Percentiles rank a stretch among this genome's conserved stretches.
These are phyloP conservation scores for Neurospora terricola DNA, from an alignment of 495 filamentous ascomycete species.

Conservation along the genomic window DNA sequence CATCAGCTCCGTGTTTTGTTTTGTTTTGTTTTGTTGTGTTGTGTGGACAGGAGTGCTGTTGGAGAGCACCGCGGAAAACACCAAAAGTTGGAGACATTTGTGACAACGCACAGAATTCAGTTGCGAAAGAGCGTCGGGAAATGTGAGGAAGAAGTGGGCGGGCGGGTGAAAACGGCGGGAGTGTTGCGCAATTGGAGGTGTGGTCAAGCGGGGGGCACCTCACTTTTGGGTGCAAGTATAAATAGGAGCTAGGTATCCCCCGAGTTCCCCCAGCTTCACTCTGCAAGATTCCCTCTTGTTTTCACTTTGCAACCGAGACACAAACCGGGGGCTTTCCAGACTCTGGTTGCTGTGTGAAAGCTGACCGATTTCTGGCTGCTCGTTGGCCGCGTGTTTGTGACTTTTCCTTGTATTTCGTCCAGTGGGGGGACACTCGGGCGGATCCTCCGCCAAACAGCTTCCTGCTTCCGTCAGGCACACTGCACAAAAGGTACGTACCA, in stretches of 20 bases:
- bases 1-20: not conserved
- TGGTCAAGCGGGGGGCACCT: not conserved
- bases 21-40: not conserved
- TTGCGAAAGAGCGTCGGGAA: not conserved
- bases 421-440: not conserved
- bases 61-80: not conserved
- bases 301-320: not conserved
- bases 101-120: not conserved
- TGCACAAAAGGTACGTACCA: not conserved
- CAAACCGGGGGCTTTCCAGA: not conserved
- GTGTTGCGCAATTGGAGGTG: not conserved
- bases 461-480: not conserved
- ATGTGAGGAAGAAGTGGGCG: not conserved
- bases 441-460: not conserved
- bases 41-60: not conserved
- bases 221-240: slow-evolving; percentile 17
- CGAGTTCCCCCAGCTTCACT: slow-evolving; percentile 1
- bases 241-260: slow-evolving; percentile 14
- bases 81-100: not conserved
- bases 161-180: not conserved
- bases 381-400: slow-evolving; percentile 5
- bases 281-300: not conserved
- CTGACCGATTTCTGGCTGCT: slow-evolving; percentile 4
- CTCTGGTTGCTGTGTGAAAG: not conserved
- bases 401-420: not conserved